Evolutionary conservation across 2,329 filamentous ascomycete genomes (phyloP), one percentile per base, ranked within the genome.

Genomic region (Coniochaeta ligniaria): DNA sequence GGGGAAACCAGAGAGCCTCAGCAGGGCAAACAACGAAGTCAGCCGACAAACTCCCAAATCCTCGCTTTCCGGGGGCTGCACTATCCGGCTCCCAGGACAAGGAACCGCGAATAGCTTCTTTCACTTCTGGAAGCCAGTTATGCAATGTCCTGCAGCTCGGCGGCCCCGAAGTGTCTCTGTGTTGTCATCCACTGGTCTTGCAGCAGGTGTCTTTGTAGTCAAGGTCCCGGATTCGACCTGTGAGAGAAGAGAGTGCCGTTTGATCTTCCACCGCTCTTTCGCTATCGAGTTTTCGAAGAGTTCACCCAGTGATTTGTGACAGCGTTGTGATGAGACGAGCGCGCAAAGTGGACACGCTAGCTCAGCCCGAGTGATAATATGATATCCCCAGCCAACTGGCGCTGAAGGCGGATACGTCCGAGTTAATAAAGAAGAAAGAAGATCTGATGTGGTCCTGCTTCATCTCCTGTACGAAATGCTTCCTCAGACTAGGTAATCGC

Each of bases 191-290:
- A 66, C 68, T 67, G 70, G 73, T 57, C 77, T 76, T 80, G 76
- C 76, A 75, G 70, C 72, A 71, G 68, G 66, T 70, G 54, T 71
- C 78, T 81, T 81, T 80, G 78, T 81, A 73, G 69, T 69, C 67
- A 66, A 65, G 76, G 74, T 78, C 77, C 79, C 75, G 77, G 76
- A 80, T 76, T 78, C 76, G 77, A 73, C 72, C 71, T 75, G 70
- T 76, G 71, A 71, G 70, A 70, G 69, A 60, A 72, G 70, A 73
- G 70, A 63, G 65, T 65, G 69, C 70, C 76, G 78, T 80, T 81
- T 82, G 78, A 74, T 67, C 68, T 68, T 73, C 65, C 76, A 80
- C 78, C 78, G 78, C 78, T 76, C 72, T 76, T 80, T 79, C 69
- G 71, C 31, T 57, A 70, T 72, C 72, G 72, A 77, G 72, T 52